These are phyloP conservation scores for Lyophyllum atratum DNA, from an alignment of 768 basidiomycete genomes.

Conservation along the genomic window DNA sequence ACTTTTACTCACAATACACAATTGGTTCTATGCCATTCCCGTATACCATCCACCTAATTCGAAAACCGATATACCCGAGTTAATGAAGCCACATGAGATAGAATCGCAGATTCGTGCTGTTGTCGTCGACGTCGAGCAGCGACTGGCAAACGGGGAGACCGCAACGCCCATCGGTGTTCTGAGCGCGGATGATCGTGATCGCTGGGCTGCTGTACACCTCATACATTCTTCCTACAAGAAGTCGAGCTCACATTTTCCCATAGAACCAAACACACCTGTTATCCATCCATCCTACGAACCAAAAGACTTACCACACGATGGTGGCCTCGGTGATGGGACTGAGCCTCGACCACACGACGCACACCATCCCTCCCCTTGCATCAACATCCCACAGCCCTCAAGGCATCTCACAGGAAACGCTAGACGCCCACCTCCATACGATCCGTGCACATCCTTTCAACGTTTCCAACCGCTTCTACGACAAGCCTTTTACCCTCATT, in stretches of 20 bases:
- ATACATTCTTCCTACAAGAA: background rate
- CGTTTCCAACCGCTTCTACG: conserved; percentile 84
- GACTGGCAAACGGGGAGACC: conserved; percentile 52
- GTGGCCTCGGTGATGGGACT: conserved; percentile 78
- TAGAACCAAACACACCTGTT: conserved; percentile 77
- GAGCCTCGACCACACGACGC: conserved; percentile 77
- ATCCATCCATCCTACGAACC: conserved; percentile 67
- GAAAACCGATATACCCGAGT: conserved; percentile 25
- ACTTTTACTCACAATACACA: conserved; percentile 70
- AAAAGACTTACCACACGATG: conserved; percentile 58
- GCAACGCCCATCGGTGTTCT: conserved; percentile 69
- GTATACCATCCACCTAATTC: conserved; percentile 49
- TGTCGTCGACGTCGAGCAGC: conserved; percentile 57
- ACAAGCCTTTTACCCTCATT: conserved; percentile 82
- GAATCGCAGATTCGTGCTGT: conserved; percentile 45
- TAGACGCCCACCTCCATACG: conserved; percentile 78
- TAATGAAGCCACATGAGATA: conserved; percentile 41
- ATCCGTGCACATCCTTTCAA: conserved; percentile 63
- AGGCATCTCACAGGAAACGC: conserved; percentile 33
- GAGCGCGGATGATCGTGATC: conserved; percentile 79
- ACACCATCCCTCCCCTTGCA: conserved; percentile 34
- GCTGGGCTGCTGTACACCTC: conserved; percentile 70
- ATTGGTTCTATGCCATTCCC: conserved; percentile 79
- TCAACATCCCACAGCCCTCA: conserved; percentile 26
- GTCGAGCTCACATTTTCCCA: background rate